Evolutionary conservation across 169 alveolate species (phyloP), one percentile per base, ranked within the genome.

Genomic region (Plasmodium ovale): DNA sequence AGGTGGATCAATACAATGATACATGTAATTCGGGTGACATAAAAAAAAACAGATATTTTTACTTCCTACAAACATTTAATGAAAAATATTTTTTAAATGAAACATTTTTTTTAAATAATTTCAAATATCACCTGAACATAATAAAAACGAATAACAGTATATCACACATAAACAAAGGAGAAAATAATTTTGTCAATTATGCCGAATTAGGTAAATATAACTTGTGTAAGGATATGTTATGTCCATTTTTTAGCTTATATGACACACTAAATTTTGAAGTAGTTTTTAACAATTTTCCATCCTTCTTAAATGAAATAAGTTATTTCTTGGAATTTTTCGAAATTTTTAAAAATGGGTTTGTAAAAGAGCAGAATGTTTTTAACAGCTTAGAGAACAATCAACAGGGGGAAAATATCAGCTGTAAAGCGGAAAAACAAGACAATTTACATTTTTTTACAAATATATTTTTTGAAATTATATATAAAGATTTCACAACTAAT

Each of bases 391-490:
- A 35, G 25, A 21, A 35, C 23, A 53, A 72, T 56, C 12, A 23
- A 19, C 19, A 47, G 7, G 37, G 42, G 23, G n/a, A 68, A 16
- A 25, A 58, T 21, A 58, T 58, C 19, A 7, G 6, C 23, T 3
- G 27, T n/a, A 3, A 58, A 21, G 39, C 10, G 12, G 85, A 70
- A 49, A 27, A 53, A 49, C 10, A 12, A 21, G 59, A 67, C 9
- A 44, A 82, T 35, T 37, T 65, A 19, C 19, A 69, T 42, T 74
- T 59, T 51, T 74, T 42, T 56, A 67, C 90, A 29, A 67, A 82
- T 35, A 53, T 70, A 53, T 82, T 82, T 69, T 82, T 82, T 70
- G 84, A 82, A 82, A 82, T 82, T 51, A 31, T 82, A 82, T 82
- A 82, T 39, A 82, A 82, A 49, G 90, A 82, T 67, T 65, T 82